Base-by-base conservation (phyloP, 345 rosid genomes). In the Microthlaspi erraticum region DNA sequence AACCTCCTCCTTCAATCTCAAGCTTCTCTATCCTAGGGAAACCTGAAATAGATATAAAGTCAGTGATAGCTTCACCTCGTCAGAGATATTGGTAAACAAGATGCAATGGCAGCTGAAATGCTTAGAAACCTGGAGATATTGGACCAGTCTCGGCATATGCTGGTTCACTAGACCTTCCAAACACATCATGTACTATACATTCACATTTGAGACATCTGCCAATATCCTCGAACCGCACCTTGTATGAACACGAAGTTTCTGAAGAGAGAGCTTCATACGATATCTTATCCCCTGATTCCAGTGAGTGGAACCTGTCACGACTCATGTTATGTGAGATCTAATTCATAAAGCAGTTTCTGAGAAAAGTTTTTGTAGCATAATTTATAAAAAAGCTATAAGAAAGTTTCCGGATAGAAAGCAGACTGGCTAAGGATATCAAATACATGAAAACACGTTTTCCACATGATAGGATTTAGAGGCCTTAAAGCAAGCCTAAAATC, bases 1-100 rank as follows among this genome's bases (percentile, higher is more conserved):
- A 91, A 37, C 98, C 97, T 79, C 88, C 77, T 37, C 98, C 98
- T 77, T 91, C 98, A 71, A 91, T 93, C 83, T 91, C 97, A 75
- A 93, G 85, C 82, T 89, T 93, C 76, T 83, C 91, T 44, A 93
- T 87, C 80, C 81, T 83, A 66, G 98, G 98, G 65, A 82, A 74
- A 41, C 98, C 98, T 93, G 80, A 67, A 73, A 31, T 17, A 45
- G 39, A 46, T 16, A 68, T 2, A 62, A 66, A 17, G 55, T 63
- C 46, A 45, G 63, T 46, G 42, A 68, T 31, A 55, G 8, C 13
- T 62, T 54, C 64, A 54, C 48, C 33, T 61, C 38, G 5, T 17
- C 20, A 54, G 17, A 19, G 39, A 29, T 45, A 61, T 38, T 61
- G 46, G 60, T 26, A 14, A 39, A 39, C 14, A 36, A 61, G 57